Conservation (phyloP, 2,329 filamentous ascomycete genomes). For the Coniochaeta pulveracea region DNA sequence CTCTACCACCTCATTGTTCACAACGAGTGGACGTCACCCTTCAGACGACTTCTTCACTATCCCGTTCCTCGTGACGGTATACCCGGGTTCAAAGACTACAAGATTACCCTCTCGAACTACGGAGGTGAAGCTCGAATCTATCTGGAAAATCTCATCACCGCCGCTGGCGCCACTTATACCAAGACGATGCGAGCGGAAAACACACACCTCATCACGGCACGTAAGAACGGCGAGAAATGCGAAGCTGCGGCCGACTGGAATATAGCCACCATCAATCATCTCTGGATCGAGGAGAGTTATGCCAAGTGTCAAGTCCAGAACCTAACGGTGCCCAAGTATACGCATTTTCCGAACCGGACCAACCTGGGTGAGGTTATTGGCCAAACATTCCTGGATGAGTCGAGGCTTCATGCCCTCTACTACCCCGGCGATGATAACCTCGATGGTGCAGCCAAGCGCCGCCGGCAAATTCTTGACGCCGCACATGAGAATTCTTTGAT, state of each 20-base stretch:
- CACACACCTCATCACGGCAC: slow-evolving; percentile 88
- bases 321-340: slow-evolving; percentile 65
- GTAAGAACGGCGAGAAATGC: slow-evolving; percentile 84
- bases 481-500: slow-evolving; percentile 38
- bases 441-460: slow-evolving; percentile 30
- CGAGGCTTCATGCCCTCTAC: slow-evolving; percentile 52
- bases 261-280: slow-evolving; percentile 79
- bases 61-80: slow-evolving; percentile 69
- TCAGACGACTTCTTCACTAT: slow-evolving; percentile 78
- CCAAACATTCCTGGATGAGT: slow-evolving; percentile 67
- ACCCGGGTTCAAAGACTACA: slow-evolving; percentile 63
- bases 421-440: slow-evolving; percentile 48
- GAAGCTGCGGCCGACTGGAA: slow-evolving; percentile 88
- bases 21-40: slow-evolving; percentile 79
- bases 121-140: slow-evolving; percentile 89
- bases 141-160: slow-evolving; percentile 79
- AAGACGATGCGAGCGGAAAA: slow-evolving; percentile 94
- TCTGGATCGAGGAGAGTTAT: slow-evolving; percentile 97
- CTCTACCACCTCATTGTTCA: slow-evolving; percentile 83
- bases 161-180: slow-evolving; percentile 78
- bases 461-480: slow-evolving; percentile 36
- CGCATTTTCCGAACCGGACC: slow-evolving; percentile 75
- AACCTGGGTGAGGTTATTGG: slow-evolving; percentile 91
- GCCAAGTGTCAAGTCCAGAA: slow-evolving; percentile 71
- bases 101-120: slow-evolving; percentile 91